These are phyloP conservation scores for Madurella mycetomatis DNA, from an alignment of 2,329 filamentous ascomycete genomes.

Conservation along the genomic window DNA sequence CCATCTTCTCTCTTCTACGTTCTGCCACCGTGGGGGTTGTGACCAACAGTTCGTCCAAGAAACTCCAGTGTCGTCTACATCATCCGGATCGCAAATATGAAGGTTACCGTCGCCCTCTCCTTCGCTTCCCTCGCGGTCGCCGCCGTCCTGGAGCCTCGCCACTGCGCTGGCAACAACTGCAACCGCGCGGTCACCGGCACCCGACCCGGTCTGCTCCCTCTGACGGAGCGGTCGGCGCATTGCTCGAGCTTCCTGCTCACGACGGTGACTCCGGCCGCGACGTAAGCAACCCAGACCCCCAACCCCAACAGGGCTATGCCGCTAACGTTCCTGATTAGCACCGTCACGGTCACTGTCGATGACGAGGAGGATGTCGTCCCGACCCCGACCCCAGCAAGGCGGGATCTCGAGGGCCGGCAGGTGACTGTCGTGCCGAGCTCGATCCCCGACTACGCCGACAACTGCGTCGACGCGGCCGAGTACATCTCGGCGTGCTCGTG, in stretches of 20 bases:
- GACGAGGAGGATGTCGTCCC: conserved; percentile 10
- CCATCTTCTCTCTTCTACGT: conserved; percentile 1
- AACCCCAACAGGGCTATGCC: neutral
- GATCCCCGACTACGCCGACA: conserved; percentile 39
- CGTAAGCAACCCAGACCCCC: conserved; percentile 30
- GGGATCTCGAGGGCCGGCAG: conserved; percentile 29
- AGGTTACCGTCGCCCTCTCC: conserved; percentile 37
- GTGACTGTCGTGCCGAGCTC: conserved; percentile 31
- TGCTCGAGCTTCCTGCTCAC: conserved; percentile 40
- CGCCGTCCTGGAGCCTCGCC: conserved; percentile 33
- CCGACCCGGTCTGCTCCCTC: conserved; percentile 33
- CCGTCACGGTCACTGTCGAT: conserved; percentile 37
- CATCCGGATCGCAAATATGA: conserved; percentile 34
- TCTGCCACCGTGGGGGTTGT: neutral
- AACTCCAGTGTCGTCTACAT: conserved; percentile 19
- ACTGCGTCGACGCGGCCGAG: conserved; percentile 31
- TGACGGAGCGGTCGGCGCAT: conserved; percentile 35
- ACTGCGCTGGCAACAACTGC: conserved; percentile 43
- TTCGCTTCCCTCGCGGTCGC: conserved; percentile 36
- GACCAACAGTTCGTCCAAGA: neutral
- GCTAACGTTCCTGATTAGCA: conserved; percentile 25
- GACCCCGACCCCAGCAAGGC: conserved; percentile 27
- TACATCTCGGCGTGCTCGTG: conserved; percentile 43
- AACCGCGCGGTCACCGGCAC: conserved; percentile 44
- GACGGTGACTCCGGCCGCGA: conserved; percentile 37